Percentiles rank a stretch among this genome's conserved stretches.
Evolutionary conservation across 1,284 basidiomycete species (phyloP).

Genomic region (Leccinum ponderosum): DNA sequence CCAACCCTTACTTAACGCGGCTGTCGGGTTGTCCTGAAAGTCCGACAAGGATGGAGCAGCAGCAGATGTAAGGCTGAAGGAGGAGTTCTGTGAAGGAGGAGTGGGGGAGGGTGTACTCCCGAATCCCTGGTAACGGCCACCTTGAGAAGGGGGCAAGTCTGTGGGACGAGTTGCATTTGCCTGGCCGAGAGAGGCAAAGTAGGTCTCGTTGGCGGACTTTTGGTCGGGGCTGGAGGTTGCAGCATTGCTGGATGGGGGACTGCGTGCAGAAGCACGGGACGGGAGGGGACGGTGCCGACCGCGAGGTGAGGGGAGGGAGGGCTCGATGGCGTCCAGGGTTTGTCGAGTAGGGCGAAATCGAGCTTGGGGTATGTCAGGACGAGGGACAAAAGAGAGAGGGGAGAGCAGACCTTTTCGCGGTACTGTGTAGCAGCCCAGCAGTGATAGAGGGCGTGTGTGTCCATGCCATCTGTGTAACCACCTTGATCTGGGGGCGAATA

Average conservation of each 20-base stretch:
- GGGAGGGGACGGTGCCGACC: slow-evolving; percentile 41
- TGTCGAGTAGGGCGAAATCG: slow-evolving; percentile 67
- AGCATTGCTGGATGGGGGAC: slow-evolving; percentile 32
- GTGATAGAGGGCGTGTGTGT: slow-evolving; percentile 82
- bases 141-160: slow-evolving; percentile 81
- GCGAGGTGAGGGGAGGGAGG: slow-evolving; percentile 50
- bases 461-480: slow-evolving; percentile 72
- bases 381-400: not conserved
- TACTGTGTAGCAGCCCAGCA: slow-evolving; percentile 93
- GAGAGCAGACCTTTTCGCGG: slow-evolving; percentile 72
- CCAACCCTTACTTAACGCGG: slow-evolving; percentile 84
- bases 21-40: slow-evolving; percentile 77
- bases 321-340: slow-evolving; percentile 67
- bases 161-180: slow-evolving; percentile 69
- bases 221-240: slow-evolving; percentile 46
- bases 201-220: slow-evolving; percentile 75
- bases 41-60: slow-evolving; percentile 71
- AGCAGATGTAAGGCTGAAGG: slow-evolving; percentile 65
- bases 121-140: slow-evolving; percentile 84
- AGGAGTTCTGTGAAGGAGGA: slow-evolving; percentile 32
- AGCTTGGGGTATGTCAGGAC: slow-evolving; percentile 47
- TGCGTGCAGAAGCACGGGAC: slow-evolving; percentile 65
- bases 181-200: slow-evolving; percentile 72
- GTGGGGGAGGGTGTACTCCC: slow-evolving; percentile 68
- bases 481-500: slow-evolving; percentile 73